A percentile compares a stretch with the other conserved stretches of the same genome.
These are phyloP conservation scores for Cajanus cajan DNA, from an alignment of 306 rosid species.

Conservation along the genomic window DNA sequence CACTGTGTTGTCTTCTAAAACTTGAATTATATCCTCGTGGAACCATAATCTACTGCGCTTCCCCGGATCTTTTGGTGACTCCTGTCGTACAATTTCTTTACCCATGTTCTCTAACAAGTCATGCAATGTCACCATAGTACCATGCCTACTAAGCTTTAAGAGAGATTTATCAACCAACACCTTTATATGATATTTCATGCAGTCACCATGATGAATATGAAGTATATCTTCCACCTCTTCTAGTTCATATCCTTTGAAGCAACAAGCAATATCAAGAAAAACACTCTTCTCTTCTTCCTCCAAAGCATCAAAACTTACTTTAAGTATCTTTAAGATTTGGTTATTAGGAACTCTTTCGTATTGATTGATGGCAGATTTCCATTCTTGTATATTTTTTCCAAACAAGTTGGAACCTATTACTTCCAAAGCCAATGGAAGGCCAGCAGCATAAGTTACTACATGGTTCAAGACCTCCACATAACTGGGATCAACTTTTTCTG, in stretches of 20 bases:
- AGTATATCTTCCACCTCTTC: not conserved
- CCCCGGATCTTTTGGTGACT: not conserved
- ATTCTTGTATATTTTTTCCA: not conserved
- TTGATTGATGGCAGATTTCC: not conserved
- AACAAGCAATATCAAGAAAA: constrained; percentile 5
- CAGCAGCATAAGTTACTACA: not conserved
- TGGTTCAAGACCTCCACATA: not conserved
- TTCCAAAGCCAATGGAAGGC: constrained; percentile 8
- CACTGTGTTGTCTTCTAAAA: not conserved
- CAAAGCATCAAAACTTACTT: not conserved
- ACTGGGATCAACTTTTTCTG: not conserved
- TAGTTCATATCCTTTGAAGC: not conserved
- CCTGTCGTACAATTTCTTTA: not conserved
- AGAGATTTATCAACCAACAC: not conserved
- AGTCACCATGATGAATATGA: not conserved
- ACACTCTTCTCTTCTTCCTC: constrained; percentile 9
- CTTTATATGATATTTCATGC: not conserved
- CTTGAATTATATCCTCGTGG: not conserved
- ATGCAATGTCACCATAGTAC: not conserved
- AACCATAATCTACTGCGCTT: not conserved
- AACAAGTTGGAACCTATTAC: constrained; percentile 8
- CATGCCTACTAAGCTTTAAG: not conserved
- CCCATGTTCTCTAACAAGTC: not conserved
- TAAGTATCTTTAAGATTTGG: not conserved
- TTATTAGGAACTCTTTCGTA: not conserved